A percentile compares a stretch with the other conserved stretches of the same genome.
These are phyloP conservation scores for Penicillium cataractarum DNA, from an alignment of 495 filamentous ascomycete species.

Conservation along the genomic window DNA sequence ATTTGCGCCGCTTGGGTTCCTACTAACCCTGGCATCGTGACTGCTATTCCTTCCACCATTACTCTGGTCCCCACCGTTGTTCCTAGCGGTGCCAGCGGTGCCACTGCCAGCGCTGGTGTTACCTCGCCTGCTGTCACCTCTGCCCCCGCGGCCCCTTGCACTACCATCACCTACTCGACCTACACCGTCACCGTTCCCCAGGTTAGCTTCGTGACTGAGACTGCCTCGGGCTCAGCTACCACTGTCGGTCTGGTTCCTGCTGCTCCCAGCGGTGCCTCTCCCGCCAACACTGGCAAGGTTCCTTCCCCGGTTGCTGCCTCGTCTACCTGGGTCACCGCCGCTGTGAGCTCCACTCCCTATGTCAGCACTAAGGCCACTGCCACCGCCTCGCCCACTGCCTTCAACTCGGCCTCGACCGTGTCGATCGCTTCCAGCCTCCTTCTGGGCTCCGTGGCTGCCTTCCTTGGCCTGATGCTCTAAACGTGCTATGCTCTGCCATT, in stretches of 20 bases:
- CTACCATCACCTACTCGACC: slow-evolving; percentile 64
- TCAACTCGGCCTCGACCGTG: slow-evolving; percentile 25
- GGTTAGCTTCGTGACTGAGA: slow-evolving; percentile 67
- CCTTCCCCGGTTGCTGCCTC: slow-evolving; percentile 25
- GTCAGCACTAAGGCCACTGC: slow-evolving; percentile 8
- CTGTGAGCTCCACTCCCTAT: slow-evolving; percentile 1
- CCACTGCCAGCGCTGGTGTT: slow-evolving; percentile 17
- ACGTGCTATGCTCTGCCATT: not conserved
- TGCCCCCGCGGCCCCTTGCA: slow-evolving; percentile 50
- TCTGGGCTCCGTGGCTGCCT: slow-evolving; percentile 22
- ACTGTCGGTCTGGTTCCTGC: slow-evolving; percentile 43
- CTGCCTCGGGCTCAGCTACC: slow-evolving; percentile 45
- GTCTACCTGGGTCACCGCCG: slow-evolving; percentile 14
- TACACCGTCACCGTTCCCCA: slow-evolving; percentile 75
- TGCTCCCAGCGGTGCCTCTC: slow-evolving; percentile 21
- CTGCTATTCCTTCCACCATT: slow-evolving; percentile 64
- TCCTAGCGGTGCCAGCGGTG: slow-evolving; percentile 12
- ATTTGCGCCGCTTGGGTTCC: slow-evolving; percentile 79
- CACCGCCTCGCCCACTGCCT: slow-evolving; percentile 20
- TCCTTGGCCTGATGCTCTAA: slow-evolving; percentile 27
- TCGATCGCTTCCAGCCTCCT: slow-evolving; percentile 23
- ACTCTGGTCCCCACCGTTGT: slow-evolving; percentile 53
- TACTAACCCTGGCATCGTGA: slow-evolving; percentile 83
- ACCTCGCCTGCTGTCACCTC: slow-evolving; percentile 36
- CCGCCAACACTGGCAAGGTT: slow-evolving; percentile 29